phyloP scores from a whole-genome alignment of 2,329 filamentous ascomycete genomes.

The Lizonia empirigonia region DNA sequence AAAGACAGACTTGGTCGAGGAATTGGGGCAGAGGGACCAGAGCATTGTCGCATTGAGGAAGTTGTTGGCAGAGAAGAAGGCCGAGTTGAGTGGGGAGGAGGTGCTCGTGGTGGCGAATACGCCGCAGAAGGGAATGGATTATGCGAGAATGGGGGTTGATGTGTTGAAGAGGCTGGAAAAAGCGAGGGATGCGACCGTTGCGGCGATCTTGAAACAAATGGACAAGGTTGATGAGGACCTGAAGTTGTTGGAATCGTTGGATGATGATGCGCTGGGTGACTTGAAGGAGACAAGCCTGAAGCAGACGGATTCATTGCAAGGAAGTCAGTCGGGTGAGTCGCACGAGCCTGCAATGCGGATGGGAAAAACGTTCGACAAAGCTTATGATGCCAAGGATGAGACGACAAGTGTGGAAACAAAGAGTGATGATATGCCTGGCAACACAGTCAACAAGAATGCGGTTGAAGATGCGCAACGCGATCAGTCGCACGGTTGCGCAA shows the following conservation, averaged over 20 bases:
- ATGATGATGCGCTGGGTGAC: slow-evolving; percentile 26
- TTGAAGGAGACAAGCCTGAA: slow-evolving; percentile 15
- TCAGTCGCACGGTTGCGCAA: not conserved
- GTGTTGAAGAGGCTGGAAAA: slow-evolving; percentile 53
- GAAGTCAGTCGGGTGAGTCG: not conserved
- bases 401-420: not conserved
- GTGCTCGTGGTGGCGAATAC: slow-evolving; percentile 32
- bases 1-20: slow-evolving; percentile 47
- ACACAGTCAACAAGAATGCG: not conserved
- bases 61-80: slow-evolving; percentile 53
- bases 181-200: slow-evolving; percentile 59
- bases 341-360: not conserved
- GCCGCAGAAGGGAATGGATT: slow-evolving; percentile 48
- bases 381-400: not conserved
- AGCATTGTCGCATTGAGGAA: slow-evolving; percentile 56
- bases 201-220: slow-evolving; percentile 59
- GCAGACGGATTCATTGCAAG: not conserved
- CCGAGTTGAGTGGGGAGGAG: slow-evolving; percentile 36
- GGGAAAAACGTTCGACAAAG: not conserved
- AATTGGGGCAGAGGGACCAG: slow-evolving; percentile 51
- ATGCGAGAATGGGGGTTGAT: slow-evolving; percentile 50
- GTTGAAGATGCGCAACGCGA: not conserved
- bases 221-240: slow-evolving; percentile 55
- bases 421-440: not conserved
- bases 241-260: slow-evolving; percentile 33